These are phyloP conservation scores for Elaeagnus macrophylla DNA, from an alignment of 306 rosid species.

Conservation along the genomic window DNA sequence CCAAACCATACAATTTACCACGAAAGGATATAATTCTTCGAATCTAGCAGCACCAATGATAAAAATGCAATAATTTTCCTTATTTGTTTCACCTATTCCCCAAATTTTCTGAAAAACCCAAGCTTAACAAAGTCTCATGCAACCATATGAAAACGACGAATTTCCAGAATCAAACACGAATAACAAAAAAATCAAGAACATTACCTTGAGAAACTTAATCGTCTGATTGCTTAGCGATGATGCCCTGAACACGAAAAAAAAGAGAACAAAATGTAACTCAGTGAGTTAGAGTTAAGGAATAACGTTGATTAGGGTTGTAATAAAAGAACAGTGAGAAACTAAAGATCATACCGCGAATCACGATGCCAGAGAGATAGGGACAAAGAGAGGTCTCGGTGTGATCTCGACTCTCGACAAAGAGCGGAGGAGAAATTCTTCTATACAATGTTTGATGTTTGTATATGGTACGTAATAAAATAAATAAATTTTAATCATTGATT, in stretches of 20 bases:
- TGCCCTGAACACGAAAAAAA: constrained; percentile 18
- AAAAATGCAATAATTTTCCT: no score
- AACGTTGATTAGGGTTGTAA: constrained; percentile 4
- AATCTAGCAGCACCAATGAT: no score
- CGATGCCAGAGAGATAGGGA: no score
- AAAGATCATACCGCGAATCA: no score
- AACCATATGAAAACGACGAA: background rate
- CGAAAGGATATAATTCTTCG: background rate
- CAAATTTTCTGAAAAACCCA: background rate
- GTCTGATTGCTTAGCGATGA: constrained; percentile 19
- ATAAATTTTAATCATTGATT: no score
- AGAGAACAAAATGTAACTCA: constrained; percentile 6
- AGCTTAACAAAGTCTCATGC: background rate
- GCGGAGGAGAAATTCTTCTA: background rate
- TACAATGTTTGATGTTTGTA: no score
- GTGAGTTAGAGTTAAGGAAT: constrained; percentile 31
- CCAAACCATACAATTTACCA: background rate
- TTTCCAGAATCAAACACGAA: background rate
- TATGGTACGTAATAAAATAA: no score
- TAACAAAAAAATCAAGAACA: background rate
- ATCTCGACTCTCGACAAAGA: no score
- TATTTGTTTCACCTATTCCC: background rate
- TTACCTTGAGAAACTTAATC: constrained; percentile 29
- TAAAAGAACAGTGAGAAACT: background rate
- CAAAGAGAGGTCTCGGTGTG: no score